Evolutionary conservation across 805 yeast species (phyloP).

Genomic region (Pichia californica): DNA sequence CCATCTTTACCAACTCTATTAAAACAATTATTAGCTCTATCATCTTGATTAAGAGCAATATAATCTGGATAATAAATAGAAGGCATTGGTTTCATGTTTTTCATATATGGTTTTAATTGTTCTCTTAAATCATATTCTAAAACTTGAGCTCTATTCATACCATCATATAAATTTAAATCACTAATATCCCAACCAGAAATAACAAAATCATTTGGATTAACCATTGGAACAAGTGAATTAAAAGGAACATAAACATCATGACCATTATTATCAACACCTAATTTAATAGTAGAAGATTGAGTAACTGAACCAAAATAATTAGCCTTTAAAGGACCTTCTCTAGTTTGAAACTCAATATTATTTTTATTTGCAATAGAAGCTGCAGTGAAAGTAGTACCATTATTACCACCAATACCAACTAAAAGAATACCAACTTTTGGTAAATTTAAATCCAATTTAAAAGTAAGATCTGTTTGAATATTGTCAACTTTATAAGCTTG

Average conservation of each 20-base stretch:
- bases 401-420: slow-evolving; percentile 95
- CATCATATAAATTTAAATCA: slow-evolving; percentile 59
- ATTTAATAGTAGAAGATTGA: slow-evolving; percentile 82
- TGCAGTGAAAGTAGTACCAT: slow-evolving; percentile 86
- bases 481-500: slow-evolving; percentile 66
- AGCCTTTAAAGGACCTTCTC: slow-evolving; percentile 62
- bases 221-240: slow-evolving; percentile 82
- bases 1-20: slow-evolving; percentile 46
- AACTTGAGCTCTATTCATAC: slow-evolving; percentile 82
- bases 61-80: slow-evolving; percentile 94
- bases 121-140: slow-evolving; percentile 80
- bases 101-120: slow-evolving; percentile 60
- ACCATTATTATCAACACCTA: slow-evolving; percentile 79
- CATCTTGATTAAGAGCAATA: slow-evolving; percentile 90
- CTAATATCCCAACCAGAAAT: slow-evolving; percentile 95
- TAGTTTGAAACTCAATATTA: slow-evolving; percentile 70
- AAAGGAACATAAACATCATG: slow-evolving; percentile 90
- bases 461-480: slow-evolving; percentile 65
- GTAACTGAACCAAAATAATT: slow-evolving; percentile 94
- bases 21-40: slow-evolving; percentile 82
- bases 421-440: slow-evolving; percentile 86
- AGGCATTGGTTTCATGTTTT: slow-evolving; percentile 61
- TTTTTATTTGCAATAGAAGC: slow-evolving; percentile 81
- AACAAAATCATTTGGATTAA: slow-evolving; percentile 82
- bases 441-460: slow-evolving; percentile 72